These are phyloP conservation scores for Spizellomyces punctatus DNA, from an alignment of 192 early-diverging fungal species.

Conservation along the genomic window DNA sequence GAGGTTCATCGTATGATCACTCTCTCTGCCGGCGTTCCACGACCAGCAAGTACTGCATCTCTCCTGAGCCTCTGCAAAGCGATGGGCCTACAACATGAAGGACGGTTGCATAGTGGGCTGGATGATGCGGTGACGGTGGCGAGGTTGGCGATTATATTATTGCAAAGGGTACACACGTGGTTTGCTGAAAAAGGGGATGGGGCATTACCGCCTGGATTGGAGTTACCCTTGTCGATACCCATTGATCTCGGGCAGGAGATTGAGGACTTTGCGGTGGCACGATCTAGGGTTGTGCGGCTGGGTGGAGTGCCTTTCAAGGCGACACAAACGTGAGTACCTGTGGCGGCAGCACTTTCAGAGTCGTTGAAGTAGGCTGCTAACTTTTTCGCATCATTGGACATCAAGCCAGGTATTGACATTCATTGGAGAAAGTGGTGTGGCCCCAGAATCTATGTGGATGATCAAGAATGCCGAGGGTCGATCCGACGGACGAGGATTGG, in stretches of 20 bases:
- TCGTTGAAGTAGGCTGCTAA: too few relatives aligned
- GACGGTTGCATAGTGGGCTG: constrained; percentile 57
- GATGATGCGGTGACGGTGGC: constrained; percentile 66
- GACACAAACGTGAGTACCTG: constrained; percentile 47
- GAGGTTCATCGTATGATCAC: constrained; percentile 63
- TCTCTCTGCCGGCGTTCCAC: constrained; percentile 44
- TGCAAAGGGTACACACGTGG: constrained; percentile 19
- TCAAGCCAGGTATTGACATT: constrained; percentile 14
- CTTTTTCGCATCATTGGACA: background rate
- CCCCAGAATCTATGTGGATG: constrained; percentile 65
- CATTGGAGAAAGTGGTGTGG: constrained; percentile 40
- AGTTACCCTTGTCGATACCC: constrained; percentile 40
- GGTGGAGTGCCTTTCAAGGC: constrained; percentile 64
- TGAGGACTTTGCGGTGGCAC: constrained; percentile 63
- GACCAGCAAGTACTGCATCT: constrained; percentile 38
- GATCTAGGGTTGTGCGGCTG: constrained; percentile 66
- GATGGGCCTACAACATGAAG: constrained; percentile 53
- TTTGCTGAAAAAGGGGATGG: constrained; percentile 25
- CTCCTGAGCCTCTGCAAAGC: constrained; percentile 61
- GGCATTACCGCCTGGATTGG: constrained; percentile 12
- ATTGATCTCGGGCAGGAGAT: constrained; percentile 66
- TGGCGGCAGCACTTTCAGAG: background rate
- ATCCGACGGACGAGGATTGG: constrained; percentile 68
- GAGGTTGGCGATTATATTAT: constrained; percentile 41
- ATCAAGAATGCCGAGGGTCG: constrained; percentile 56